phyloP scores from a whole-genome alignment of 202 grass and related monocot genomes.

The Panicum virgatum region DNA sequence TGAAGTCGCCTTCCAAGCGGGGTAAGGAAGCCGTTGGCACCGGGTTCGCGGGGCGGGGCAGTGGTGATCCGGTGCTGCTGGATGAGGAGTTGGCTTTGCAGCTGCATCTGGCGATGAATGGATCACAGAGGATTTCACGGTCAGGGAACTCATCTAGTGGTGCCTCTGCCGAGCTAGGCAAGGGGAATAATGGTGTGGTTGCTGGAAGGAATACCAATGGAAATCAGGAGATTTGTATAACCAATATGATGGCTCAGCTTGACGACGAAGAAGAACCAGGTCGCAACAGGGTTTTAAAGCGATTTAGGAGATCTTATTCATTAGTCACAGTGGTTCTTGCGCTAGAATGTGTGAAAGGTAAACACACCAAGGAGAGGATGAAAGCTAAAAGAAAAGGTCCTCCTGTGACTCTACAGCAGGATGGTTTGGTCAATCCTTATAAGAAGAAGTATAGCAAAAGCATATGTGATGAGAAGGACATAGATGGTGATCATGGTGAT shows the following conservation, averaged over 20 bases:
- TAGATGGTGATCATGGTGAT: slow-evolving; percentile 17
- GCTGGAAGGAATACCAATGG: not conserved
- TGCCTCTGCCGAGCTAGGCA: not conserved
- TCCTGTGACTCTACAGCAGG: slow-evolving; percentile 27
- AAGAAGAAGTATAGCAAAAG: slow-evolving; percentile 64
- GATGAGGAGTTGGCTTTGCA: slow-evolving; percentile 73
- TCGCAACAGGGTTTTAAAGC: slow-evolving; percentile 1
- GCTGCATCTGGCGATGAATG: slow-evolving; percentile 87
- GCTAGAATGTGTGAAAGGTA: slow-evolving; percentile 40
- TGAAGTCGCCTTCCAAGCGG: slow-evolving; percentile 28
- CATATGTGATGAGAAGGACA: slow-evolving; percentile 24
- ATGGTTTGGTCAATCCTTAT: slow-evolving; percentile 46
- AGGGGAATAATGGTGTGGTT: slow-evolving; percentile 16
- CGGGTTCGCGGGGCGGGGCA: not conserved
- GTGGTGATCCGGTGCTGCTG: slow-evolving; percentile 13
- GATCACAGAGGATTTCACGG: slow-evolving; percentile 80
- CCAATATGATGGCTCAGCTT: slow-evolving; percentile 57
- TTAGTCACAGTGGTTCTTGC: slow-evolving; percentile 60
- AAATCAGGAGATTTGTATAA: slow-evolving; percentile 44
- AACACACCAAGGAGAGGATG: slow-evolving; percentile 23
- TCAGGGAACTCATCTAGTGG: slow-evolving; percentile 4
- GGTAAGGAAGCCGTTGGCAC: not conserved
- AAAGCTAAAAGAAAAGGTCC: slow-evolving; percentile 39
- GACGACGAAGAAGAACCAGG: slow-evolving; percentile 34
- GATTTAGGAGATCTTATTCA: slow-evolving; percentile 1